Evolutionary conservation across 2,329 filamentous ascomycete genomes (phyloP), one percentile per base, ranked within the genome.

Genomic region (Arthroderma uncinatum): DNA sequence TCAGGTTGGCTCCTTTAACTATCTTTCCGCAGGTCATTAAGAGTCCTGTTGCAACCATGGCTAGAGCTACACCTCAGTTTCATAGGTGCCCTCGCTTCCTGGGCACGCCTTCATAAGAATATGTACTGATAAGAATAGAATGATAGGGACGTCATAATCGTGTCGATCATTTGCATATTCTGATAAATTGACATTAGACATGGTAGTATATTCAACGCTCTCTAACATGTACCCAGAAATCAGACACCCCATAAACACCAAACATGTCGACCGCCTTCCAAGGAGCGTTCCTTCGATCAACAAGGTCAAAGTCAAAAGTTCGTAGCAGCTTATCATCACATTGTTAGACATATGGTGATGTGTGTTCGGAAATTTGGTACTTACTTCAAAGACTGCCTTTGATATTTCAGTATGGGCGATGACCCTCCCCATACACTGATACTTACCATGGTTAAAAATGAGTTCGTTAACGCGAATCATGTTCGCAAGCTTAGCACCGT

Each of bases 331-430:
- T 4, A 4, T 21, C 39, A 42, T 9, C 39, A 42, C 39, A 42
- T 1, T 9, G 39, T 42, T 42, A 42, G 39, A n/a, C 16, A 19
- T 42, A 42, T 42, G 39, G 16, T 16, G 16, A 7, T 16, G 14
- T 9, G 5, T 42, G 16, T 8, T 42, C 6, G 21, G 6, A 42
- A 42, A 5, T 9, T 42, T 9, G n/a, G 4, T 16, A 42, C 55
- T 34, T 39, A 57, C 55, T 34, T 57, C 55, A 33, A 57, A 57
- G 21, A 57, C 42, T 5, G 48, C 21, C 16, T 57, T 57, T 21
- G 34, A 44, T 37, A 57, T 57, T 40, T 57, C 55, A n/a, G 44
- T 53, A 14, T 53, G 40, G 16, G 55, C 55, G 14, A 57, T 57
- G 30, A n/a, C 39, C n/a, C 9, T 42, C 16, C 56, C 56, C 14